Evolutionary conservation across 78 protist genomes (phyloP), one percentile per base, ranked within the genome.

Genomic region (Dictyostelium brefeldianum): DNA sequence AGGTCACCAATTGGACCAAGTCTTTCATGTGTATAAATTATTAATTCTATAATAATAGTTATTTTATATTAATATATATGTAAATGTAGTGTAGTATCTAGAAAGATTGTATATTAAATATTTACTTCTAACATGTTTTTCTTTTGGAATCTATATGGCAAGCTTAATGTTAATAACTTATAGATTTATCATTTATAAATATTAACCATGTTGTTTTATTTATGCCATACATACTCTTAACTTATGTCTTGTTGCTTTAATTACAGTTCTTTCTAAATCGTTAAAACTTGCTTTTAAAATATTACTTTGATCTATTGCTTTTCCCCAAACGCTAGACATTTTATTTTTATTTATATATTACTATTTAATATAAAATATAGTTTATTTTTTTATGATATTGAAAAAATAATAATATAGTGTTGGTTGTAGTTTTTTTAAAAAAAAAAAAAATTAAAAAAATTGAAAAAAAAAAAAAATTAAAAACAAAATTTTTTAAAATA

Each of bases 241-340:
- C 22, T 91, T 91, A 41, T 91, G 95, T 80, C 95, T 79, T 4
- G 95, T 91, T n/a, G 67, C 95, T 73, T 91, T 91, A 41, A 91
- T 91, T 29, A 36, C 78, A 22, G 78, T 9, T n/a, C 54, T 67
- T 36, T 91, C 95, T 5, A 91, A 51, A 51, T 83, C 95, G 29
- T 75, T 82, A 48, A 91, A 91, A 17, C 90, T 78, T 36, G 95
- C 89, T 27, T 75, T 91, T 8, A 91, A 82, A 69, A 91, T 91
- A 18, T 59, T 81, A 46, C 87, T 89, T 73, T 83, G 89, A 74
- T 91, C 95, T 5, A 83, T 27, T 27, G 90, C 83, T 57, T 91
- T 91, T 17, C 95, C 95, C 89, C 90, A 82, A 43, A 83, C 69
- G 51, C 71, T 91, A 12, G 95, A 91, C 95, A 91, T 91, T 51